A percentile compares a stretch with the other conserved stretches of the same genome.
Conservation (phyloP, 2,329 filamentous ascomycete species). For the Exophiala lecanii-corni region DNA sequence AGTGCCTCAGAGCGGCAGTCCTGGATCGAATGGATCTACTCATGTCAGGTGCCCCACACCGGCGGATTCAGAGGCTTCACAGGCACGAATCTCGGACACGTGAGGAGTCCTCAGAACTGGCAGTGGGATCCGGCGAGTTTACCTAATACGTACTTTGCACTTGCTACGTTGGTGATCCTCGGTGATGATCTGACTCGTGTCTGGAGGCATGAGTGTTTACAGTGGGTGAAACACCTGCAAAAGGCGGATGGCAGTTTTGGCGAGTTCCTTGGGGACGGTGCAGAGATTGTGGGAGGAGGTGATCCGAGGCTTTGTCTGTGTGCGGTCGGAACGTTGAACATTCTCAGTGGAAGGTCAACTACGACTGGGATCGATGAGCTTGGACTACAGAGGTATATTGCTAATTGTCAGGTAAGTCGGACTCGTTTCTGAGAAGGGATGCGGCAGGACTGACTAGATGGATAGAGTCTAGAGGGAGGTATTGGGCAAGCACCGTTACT, state of each 20-base stretch:
- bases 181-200: slow-evolving; percentile 62
- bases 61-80: slow-evolving; percentile 89
- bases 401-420: slow-evolving; percentile 53
- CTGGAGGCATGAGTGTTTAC: slow-evolving; percentile 60
- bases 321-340: slow-evolving; percentile 75
- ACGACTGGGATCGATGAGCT: slow-evolving; percentile 64
- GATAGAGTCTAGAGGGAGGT: slow-evolving; percentile 76
- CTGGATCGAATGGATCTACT: slow-evolving; percentile 73
- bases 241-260: slow-evolving; percentile 85
- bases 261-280: slow-evolving; percentile 64
- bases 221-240: slow-evolving; percentile 74
- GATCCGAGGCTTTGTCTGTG: slow-evolving; percentile 89
- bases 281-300: slow-evolving; percentile 48
- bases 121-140: slow-evolving; percentile 74
- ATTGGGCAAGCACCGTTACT: slow-evolving; percentile 72
- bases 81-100: slow-evolving; percentile 54
- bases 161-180: slow-evolving; percentile 67
- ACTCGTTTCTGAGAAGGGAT: neutral
- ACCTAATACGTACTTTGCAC: slow-evolving; percentile 82
- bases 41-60: slow-evolving; percentile 69
- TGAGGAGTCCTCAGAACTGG: slow-evolving; percentile 48
- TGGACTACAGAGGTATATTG: slow-evolving; percentile 65
- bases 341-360: slow-evolving; percentile 58
- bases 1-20: slow-evolving; percentile 33
- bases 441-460: slow-evolving; percentile 6